Evolutionary conservation across 495 filamentous ascomycete genomes (phyloP), one percentile per base, ranked within the genome.

Genomic region (Neurospora discreta): DNA sequence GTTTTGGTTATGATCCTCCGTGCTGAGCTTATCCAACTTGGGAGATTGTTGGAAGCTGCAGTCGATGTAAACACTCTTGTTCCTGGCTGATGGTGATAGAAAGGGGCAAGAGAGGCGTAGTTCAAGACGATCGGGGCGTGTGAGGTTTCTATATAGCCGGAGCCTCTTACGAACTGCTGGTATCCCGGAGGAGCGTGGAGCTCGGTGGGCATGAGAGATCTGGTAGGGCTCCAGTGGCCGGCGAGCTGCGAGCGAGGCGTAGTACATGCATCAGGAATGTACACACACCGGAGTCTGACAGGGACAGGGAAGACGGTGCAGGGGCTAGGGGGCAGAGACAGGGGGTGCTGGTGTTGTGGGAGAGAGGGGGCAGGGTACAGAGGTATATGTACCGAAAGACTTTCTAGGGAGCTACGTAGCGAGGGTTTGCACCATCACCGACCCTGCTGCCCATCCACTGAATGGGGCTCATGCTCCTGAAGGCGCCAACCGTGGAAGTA

Each of bases 131-230:
- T 65, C 52, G 71, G 75, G 70, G 75, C 76, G 73, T 41, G 70
- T 75, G 77, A 78, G 75, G 77, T 75, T 80, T 79, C 76, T 79
- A 80, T 77, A 80, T 80, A 80, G 70, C 33, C 52, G 52, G 52
- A 65, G 52, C 52, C 74, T 71, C 70, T 71, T 60, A 71, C 41
- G 65, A 44, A 69, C 78, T 65, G 52, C 52, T 65, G 15, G 13
- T 65, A 74, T 78, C 76, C 77, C 71, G 68, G 71, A 73, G 71
- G 71, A 73, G 72, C 52, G 52, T 26, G 71, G 71, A n/a, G 44
- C 75, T 80, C 52, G 74, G 78, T 80, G 78, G 77, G 77, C 70
- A 73, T 73, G 77, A 77, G 78, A 77, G 78, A 77, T 79, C 75
- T 71, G 44, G 73, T 74, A 75, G 74, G 77, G 74, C 75, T 75